These are phyloP conservation scores for Euphorbia schlechtendalii DNA, from an alignment of 441 rosid genomes.

Conservation along the genomic window DNA sequence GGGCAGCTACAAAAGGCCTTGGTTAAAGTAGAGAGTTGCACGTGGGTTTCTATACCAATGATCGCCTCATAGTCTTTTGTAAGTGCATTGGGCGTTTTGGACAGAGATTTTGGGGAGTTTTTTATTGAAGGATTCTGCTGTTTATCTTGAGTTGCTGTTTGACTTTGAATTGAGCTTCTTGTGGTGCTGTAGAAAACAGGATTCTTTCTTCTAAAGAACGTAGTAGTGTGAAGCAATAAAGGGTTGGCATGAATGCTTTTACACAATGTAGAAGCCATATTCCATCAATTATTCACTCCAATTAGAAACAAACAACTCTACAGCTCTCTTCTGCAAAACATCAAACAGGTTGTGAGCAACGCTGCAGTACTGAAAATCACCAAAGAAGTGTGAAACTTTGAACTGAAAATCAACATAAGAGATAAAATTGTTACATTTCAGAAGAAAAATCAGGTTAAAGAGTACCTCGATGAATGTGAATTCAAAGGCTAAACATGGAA, in stretches of 20 bases:
- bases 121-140: slow-evolving; percentile 35
- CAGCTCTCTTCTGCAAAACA: slow-evolving; percentile 24
- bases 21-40: slow-evolving; percentile 75
- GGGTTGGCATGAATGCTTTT: slow-evolving; percentile 48
- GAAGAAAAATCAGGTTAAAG: slow-evolving; percentile 4
- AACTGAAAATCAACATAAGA: not conserved
- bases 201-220: slow-evolving; percentile 42
- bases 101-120: slow-evolving; percentile 36
- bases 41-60: slow-evolving; percentile 93
- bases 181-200: slow-evolving; percentile 35
- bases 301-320: slow-evolving; percentile 16
- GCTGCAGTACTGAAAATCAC: too few relatives aligned
- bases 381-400: slow-evolving; percentile 5
- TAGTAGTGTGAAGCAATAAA: slow-evolving; percentile 35
- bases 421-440: not conserved
- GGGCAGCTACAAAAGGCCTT: slow-evolving; percentile 89
- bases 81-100: slow-evolving; percentile 41
- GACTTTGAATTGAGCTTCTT: slow-evolving; percentile 35
- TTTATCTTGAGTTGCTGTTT: slow-evolving; percentile 51
- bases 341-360: slow-evolving; percentile 29
- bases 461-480: not conserved
- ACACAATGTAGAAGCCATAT: slow-evolving; percentile 61
- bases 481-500: not conserved
- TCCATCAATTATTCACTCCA: slow-evolving; percentile 6
- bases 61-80: slow-evolving; percentile 63